phyloP scores from a whole-genome alignment of 345 rosid genomes.

The Rubroshorea leprosula region DNA sequence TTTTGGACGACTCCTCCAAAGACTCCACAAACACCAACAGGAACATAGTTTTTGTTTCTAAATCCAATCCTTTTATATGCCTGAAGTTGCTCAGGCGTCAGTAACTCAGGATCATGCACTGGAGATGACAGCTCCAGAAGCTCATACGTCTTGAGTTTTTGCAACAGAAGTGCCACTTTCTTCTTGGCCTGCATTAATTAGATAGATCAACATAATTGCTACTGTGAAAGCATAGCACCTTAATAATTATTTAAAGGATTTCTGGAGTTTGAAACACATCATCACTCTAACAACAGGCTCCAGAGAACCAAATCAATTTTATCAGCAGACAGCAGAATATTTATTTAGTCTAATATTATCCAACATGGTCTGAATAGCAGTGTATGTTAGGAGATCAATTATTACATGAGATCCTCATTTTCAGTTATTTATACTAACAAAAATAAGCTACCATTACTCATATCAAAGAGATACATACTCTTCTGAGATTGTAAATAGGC shows the following conservation, averaged over 20 bases:
- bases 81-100: constrained; percentile 76
- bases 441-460: background rate
- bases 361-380: no score
- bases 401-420: background rate
- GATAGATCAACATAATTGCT: background rate
- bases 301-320: no score
- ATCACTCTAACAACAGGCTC: no score
- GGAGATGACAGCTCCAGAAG: constrained; percentile 85
- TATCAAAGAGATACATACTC: constrained; percentile 34
- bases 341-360: no score
- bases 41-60: constrained; percentile 84
- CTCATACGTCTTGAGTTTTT: constrained; percentile 90
- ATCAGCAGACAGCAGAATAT: no score
- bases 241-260: no score
- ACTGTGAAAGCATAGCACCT: no score
- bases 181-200: constrained; percentile 69
- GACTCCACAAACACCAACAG: constrained; percentile 97
- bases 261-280: no score
- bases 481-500: constrained; percentile 83
- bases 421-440: background rate
- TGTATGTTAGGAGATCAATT: no score
- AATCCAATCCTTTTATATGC: constrained; percentile 86
- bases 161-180: constrained; percentile 83
- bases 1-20: constrained; percentile 98
- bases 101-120: constrained; percentile 85